A percentile compares a stretch with the other conserved stretches of the same genome.
Conservation (phyloP, 2,329 filamentous ascomycete genomes). For the Trichoderma endophyticum region DNA sequence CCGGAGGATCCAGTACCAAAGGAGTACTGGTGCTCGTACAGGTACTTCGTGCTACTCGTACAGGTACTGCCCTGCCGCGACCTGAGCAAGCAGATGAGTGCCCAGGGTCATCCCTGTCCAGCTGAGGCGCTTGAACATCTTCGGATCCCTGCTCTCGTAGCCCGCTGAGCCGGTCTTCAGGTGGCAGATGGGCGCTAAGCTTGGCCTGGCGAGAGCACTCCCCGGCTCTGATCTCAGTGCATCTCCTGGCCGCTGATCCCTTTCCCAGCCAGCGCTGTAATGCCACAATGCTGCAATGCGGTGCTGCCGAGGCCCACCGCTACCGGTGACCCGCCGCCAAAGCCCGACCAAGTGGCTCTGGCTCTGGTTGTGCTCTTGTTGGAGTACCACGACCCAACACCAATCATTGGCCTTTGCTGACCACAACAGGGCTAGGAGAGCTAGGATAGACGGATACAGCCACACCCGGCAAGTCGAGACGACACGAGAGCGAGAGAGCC, state of each 20-base stretch:
- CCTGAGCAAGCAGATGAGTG: background rate
- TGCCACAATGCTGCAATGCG: slow-evolving; percentile 16
- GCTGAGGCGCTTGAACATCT: slow-evolving; percentile 16
- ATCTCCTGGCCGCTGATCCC: slow-evolving; percentile 14
- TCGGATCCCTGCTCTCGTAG: background rate
- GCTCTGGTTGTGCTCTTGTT: background rate
- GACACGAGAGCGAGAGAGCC: background rate
- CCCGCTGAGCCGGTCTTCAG: slow-evolving; percentile 14
- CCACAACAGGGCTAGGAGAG: background rate
- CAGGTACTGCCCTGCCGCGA: background rate
- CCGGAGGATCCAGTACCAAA: background rate
- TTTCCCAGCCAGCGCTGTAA: slow-evolving; percentile 8
- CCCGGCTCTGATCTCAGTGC: slow-evolving; percentile 15
- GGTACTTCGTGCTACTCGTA: background rate
- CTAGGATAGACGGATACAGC: slow-evolving; percentile 16
- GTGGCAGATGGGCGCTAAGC: slow-evolving; percentile 18
- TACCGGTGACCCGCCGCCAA: slow-evolving; percentile 18
- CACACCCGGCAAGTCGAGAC: background rate
- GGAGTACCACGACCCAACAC: background rate
- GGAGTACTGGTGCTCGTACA: background rate
- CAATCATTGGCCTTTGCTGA: slow-evolving; percentile 10
- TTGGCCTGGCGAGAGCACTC: background rate
- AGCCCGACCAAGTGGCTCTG: slow-evolving; percentile 11
- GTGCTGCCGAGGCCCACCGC: slow-evolving; percentile 3
- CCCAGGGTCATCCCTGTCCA: slow-evolving; percentile 13